Conservation (phyloP, 129 eudicot species). For the sunflower (Helianthus annuus) region DNA sequence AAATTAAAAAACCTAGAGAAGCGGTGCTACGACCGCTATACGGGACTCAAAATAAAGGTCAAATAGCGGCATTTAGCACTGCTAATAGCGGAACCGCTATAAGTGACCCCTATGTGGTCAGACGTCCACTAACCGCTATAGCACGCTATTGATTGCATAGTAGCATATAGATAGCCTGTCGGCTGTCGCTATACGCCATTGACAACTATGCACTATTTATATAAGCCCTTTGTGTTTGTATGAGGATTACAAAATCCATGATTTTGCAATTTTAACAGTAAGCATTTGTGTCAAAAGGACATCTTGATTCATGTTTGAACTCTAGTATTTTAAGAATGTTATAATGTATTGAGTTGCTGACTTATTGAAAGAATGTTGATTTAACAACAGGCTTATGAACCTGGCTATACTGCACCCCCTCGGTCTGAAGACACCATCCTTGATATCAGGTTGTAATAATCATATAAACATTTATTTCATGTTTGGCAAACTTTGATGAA, state of each 20-base stretch:
- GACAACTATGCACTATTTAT: no score
- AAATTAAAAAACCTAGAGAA: no score
- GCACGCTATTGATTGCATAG: no score
- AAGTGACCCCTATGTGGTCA: no score
- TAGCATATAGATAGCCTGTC: no score
- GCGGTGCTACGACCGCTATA: no score
- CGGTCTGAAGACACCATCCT: slow-evolving; percentile 53
- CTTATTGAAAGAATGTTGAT: slow-evolving; percentile 4
- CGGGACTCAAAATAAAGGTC: no score
- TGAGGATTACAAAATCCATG: neutral
- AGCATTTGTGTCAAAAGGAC: neutral
- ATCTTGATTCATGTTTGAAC: neutral
- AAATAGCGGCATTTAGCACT: no score
- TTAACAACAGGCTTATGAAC: slow-evolving; percentile 58
- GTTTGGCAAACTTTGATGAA: neutral
- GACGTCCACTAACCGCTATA: no score
- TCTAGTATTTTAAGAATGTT: slow-evolving; percentile 1
- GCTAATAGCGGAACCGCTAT: no score
- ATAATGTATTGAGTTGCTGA: neutral
- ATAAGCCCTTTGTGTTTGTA: slow-evolving; percentile 3
- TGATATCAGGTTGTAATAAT: slow-evolving; percentile 57
- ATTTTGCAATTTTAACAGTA: neutral
- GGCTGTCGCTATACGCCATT: no score
- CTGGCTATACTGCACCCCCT: slow-evolving; percentile 69
- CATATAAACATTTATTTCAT: neutral